Percentiles rank a stretch among this genome's conserved stretches.
Conservation (phyloP, 441 rosid species). For the Viola pubescens region DNA sequence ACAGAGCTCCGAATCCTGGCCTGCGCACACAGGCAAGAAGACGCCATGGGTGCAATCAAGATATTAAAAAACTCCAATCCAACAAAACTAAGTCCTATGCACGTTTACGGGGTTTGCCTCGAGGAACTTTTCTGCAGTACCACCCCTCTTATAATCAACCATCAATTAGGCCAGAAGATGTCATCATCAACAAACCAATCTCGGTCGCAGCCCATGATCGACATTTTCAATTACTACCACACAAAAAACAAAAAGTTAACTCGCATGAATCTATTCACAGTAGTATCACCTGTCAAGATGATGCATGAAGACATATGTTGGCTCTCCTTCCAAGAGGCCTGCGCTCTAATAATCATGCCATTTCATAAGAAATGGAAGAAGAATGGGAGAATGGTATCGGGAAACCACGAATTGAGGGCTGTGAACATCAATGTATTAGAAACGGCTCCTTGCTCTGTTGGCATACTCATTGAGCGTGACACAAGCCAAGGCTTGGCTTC, state of each 20-base stretch:
- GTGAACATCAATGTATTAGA: constrained; percentile 28
- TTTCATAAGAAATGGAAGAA: constrained; percentile 35
- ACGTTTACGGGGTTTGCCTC: constrained; percentile 27
- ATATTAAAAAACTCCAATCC: constrained; percentile 28
- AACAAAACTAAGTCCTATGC: constrained; percentile 17
- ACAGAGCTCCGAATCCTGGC: constrained; percentile 22
- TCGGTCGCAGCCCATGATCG: neutral
- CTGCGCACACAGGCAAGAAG: neutral
- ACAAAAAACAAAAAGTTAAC: constrained; percentile 7
- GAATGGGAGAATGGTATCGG: constrained; percentile 20
- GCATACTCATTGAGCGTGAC: constrained; percentile 14
- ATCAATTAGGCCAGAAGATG: neutral
- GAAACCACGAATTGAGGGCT: constrained; percentile 18
- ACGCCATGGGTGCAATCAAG: constrained; percentile 28
- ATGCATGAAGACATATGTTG: constrained; percentile 43
- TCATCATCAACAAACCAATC: constrained; percentile 14
- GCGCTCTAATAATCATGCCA: constrained; percentile 32
- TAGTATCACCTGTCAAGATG: constrained; percentile 27
- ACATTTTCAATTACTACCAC: constrained; percentile 23
- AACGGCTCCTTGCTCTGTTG: constrained; percentile 34
- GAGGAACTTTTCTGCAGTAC: constrained; percentile 21
- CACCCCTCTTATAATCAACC: too few species aligned
- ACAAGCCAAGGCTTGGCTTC: constrained; percentile 15
- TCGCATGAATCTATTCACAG: constrained; percentile 27
- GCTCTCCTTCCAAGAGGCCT: constrained; percentile 28